phyloP scores from a whole-genome alignment of 768 basidiomycete genomes.

The Strobilomyces confusus region DNA sequence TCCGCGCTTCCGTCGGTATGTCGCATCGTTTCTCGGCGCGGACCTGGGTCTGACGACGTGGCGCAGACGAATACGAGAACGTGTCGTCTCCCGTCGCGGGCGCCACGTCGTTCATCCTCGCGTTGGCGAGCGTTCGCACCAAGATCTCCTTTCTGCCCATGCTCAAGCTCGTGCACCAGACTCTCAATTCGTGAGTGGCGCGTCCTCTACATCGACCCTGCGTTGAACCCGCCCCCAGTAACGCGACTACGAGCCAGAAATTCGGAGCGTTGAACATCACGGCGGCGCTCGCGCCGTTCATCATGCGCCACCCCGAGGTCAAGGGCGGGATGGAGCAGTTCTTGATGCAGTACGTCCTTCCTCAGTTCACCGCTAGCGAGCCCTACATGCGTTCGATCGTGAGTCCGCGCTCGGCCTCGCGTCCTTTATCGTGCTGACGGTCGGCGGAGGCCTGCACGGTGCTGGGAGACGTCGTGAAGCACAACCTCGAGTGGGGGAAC shows the following conservation, averaged over 20 bases:
- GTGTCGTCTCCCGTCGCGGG: slow-evolving; percentile 73
- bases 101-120: slow-evolving; percentile 76
- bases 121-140: slow-evolving; percentile 73
- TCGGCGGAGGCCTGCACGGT: slow-evolving; percentile 71
- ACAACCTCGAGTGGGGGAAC: slow-evolving; percentile 61
- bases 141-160: slow-evolving; percentile 81
- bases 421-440: neutral
- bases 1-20: slow-evolving; percentile 71
- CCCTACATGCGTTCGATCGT: slow-evolving; percentile 79
- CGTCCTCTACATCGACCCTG: neutral
- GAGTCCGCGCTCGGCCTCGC: slow-evolving; percentile 27
- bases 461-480: slow-evolving; percentile 67
- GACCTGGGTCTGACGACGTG: neutral
- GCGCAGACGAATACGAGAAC: slow-evolving; percentile 77
- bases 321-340: slow-evolving; percentile 75
- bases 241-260: slow-evolving; percentile 56
- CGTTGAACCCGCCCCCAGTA: slow-evolving; percentile 27
- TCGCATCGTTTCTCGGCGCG: neutral
- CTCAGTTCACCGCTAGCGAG: slow-evolving; percentile 61
- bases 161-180: slow-evolving; percentile 69
- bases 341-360: slow-evolving; percentile 67
- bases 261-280: slow-evolving; percentile 87
- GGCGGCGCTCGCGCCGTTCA: slow-evolving; percentile 67
- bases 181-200: slow-evolving; percentile 58
- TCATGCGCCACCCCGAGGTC: slow-evolving; percentile 83